Evolutionary conservation across 352 stramenopile genomes (phyloP).

Genomic region (Globisporangium polare): DNA sequence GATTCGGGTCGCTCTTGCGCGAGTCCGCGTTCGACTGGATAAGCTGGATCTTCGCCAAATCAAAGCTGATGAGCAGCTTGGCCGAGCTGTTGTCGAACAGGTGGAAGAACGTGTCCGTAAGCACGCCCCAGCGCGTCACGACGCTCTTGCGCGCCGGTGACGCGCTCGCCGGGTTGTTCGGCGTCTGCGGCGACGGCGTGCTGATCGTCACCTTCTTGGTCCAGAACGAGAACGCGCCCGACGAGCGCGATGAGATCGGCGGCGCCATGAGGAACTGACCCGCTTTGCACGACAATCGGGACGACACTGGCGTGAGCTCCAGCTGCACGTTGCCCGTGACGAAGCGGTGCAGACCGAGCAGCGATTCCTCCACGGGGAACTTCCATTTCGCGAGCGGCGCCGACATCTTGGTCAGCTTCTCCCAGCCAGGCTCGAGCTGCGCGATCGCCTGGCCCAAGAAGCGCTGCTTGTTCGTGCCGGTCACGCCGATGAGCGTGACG

Average conservation of each 20-base stretch:
- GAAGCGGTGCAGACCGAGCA: conserved; percentile 66
- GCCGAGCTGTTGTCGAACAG: conserved; percentile 76
- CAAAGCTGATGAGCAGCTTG: conserved; percentile 61
- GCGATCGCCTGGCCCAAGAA: conserved; percentile 68
- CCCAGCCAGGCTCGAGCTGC: conserved; percentile 62
- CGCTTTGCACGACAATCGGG: conserved; percentile 60
- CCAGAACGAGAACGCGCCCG: conserved; percentile 62
- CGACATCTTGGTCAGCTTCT: conserved; percentile 30
- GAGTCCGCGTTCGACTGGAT: conserved; percentile 44
- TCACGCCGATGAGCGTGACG: conserved; percentile 70
- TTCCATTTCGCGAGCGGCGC: conserved; percentile 70
- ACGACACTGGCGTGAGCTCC: conserved; percentile 52
- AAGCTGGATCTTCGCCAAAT: conserved; percentile 77
- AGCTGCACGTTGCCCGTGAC: conserved; percentile 57
- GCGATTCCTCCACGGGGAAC: conserved; percentile 69
- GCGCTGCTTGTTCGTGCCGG: conserved; percentile 37
- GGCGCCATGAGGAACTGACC: conserved; percentile 72
- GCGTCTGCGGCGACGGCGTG: conserved; percentile 39
- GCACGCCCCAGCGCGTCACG: conserved; percentile 70
- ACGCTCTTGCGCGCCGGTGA: conserved; percentile 50
- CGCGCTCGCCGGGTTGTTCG: conserved; percentile 35
- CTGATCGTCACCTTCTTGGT: conserved; percentile 43
- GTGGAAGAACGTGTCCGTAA: conserved; percentile 77
- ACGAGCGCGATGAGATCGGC: conserved; percentile 30
- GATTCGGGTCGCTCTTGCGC: conserved; percentile 45